Base-by-base conservation (phyloP, 75 land plant genomes). In the Pinus tabuliformis region DNA sequence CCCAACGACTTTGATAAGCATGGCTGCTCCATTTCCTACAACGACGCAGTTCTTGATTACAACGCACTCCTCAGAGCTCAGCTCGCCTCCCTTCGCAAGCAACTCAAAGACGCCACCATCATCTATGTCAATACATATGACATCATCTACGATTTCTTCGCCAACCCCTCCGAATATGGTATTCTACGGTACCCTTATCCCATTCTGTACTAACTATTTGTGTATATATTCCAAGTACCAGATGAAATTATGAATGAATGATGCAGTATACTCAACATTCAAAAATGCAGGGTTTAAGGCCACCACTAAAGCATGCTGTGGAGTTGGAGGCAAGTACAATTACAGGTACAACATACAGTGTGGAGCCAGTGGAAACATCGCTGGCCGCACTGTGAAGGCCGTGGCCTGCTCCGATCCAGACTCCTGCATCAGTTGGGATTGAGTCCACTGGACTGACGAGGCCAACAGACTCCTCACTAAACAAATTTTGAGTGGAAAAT, bases 361-460 rank as follows among this genome's bases (percentile, higher is more conserved):
- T 75, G 89, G 91, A 21, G 81, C 75, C 21, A 86, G 70, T 26
- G 87, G 79, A 70, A 56, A 70, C 6, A 73, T 90, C 6, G 76
- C 87, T 62, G 92, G 92, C 3, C 42, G 4, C 0, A 80, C 26
- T 0, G 80, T 83, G 59, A 86, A 78, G 24, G 86, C 90, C 26
- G 42, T 39, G 21, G 86, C 93, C 13, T 95, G 98, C 64, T 21
- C 49, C 3, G 85, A 92, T 72, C 95, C 96, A 2, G 17, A 86
- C 3, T 66, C 79, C 58, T 88, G 91, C 72, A 91, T 93, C 20
- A 93, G 91, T 73, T 95, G 96, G 98, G 98, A 95, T 85, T 93
- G 93, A 28, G 84, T 89, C 37, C 98, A 95, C 78, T 82, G 89
- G 60, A 91, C 96, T 11, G 96, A 95, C 70, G 83, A 82, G 21